A percentile compares a stretch with the other conserved stretches of the same genome.
These are phyloP conservation scores for Ceratobasidium sp. DNA, from an alignment of 1,284 basidiomycete species.

Conservation along the genomic window DNA sequence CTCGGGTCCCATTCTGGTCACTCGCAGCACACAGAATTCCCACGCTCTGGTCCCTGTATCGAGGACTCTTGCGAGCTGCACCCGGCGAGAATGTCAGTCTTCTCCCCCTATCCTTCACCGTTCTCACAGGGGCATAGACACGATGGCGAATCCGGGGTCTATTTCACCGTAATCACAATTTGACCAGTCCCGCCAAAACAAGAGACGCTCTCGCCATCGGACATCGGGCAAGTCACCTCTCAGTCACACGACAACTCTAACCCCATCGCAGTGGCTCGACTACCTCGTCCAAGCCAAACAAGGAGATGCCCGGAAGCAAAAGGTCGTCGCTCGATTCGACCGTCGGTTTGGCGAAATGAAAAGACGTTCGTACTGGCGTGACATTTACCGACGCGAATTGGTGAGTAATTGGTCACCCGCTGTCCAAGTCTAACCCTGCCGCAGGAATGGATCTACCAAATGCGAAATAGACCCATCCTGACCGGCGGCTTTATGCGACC, in stretches of 20 bases:
- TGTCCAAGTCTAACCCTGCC: conserved; percentile 7
- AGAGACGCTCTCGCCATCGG: conserved; percentile 57
- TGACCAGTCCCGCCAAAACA: conserved; percentile 59
- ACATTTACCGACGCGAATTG: conserved; percentile 57
- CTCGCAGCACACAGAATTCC: conserved; percentile 76
- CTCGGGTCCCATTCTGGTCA: conserved; percentile 70
- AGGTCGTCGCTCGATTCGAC: conserved; percentile 62
- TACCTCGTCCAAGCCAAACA: conserved; percentile 59
- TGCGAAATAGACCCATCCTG: conserved; percentile 64
- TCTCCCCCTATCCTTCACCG: conserved; percentile 10
- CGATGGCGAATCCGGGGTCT: conserved; percentile 60
- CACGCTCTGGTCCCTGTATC: conserved; percentile 75
- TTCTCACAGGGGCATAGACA: conserved; percentile 54
- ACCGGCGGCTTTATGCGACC: conserved; percentile 72
- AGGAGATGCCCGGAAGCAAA: conserved; percentile 58
- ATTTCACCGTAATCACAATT: conserved; percentile 60
- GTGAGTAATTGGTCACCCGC: conserved; percentile 50
- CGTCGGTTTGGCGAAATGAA: conserved; percentile 59
- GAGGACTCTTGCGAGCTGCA: conserved; percentile 66
- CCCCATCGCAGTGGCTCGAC: conserved; percentile 62
- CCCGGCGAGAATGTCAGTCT: conserved; percentile 61
- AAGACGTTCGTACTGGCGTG: conserved; percentile 58
- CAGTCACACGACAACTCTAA: background rate
- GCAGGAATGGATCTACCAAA: conserved; percentile 60
- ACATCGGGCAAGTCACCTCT: conserved; percentile 56